phyloP scores from a whole-genome alignment of 352 stramenopile species.

The Globisporangium megalacanthum region DNA sequence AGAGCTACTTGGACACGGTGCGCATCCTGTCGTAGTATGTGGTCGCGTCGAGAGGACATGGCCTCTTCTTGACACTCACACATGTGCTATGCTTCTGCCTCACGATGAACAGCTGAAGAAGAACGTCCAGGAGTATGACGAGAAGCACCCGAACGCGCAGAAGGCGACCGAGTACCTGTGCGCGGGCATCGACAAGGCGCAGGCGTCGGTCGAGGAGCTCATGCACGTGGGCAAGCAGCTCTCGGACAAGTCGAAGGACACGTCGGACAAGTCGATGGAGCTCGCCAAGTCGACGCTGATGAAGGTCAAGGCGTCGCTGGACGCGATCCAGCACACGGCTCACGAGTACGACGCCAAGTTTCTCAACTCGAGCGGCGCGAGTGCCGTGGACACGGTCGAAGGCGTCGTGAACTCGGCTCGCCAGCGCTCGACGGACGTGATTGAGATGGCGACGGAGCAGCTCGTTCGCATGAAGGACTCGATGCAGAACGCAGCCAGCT shows the following conservation, averaged over 20 bases:
- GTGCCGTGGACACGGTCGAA: slow-evolving; percentile 21
- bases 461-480: slow-evolving; percentile 36
- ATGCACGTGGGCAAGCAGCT: slow-evolving; percentile 26
- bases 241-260: slow-evolving; percentile 29
- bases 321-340: slow-evolving; percentile 40
- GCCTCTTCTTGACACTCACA: not conserved
- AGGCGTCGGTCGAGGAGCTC: slow-evolving; percentile 30
- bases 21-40: not conserved
- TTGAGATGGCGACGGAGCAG: slow-evolving; percentile 52
- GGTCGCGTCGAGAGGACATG: not conserved
- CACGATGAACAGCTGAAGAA: slow-evolving; percentile 35
- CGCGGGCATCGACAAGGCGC: slow-evolving; percentile 24
- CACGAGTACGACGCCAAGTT: slow-evolving; percentile 61
- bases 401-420: slow-evolving; percentile 42
- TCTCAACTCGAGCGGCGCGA: slow-evolving; percentile 18
- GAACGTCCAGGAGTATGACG: slow-evolving; percentile 47
- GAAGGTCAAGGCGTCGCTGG: slow-evolving; percentile 30
- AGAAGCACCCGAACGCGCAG: slow-evolving; percentile 35
- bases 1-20: slow-evolving; percentile 43
- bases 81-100: not conserved
- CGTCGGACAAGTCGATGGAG: slow-evolving; percentile 38
- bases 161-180: slow-evolving; percentile 43
- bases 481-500: slow-evolving; percentile 30
- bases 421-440: slow-evolving; percentile 48
- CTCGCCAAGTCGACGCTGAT: slow-evolving; percentile 38